Evolutionary conservation across 2,329 filamentous ascomycete genomes (phyloP).

Genomic region (Pyricularia grisea): DNA sequence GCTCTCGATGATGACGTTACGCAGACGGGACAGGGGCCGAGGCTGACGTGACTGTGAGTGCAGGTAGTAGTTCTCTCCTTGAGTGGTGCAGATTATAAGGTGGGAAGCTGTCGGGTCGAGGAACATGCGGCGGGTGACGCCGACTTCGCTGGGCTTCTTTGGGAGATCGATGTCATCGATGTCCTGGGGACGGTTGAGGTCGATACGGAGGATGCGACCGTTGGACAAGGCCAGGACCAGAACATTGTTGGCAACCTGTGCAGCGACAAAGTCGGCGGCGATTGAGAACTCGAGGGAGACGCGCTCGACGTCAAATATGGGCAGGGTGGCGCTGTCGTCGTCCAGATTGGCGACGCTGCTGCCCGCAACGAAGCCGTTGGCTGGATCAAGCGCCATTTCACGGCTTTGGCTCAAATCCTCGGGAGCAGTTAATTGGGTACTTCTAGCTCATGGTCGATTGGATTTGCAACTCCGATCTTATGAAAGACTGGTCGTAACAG

Average conservation of each 20-base stretch:
- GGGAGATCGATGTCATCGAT: constrained; percentile 98
- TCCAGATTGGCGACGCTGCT: constrained; percentile 24
- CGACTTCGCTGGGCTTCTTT: constrained; percentile 83
- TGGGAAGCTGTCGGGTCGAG: constrained; percentile 95
- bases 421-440: constrained; percentile 7
- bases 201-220: constrained; percentile 85
- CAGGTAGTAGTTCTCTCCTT: constrained; percentile 95
- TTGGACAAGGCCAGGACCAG: constrained; percentile 87
- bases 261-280: constrained; percentile 90
- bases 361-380: constrained; percentile 53
- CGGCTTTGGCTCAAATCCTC: constrained; percentile 15
- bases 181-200: constrained; percentile 85
- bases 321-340: constrained; percentile 46
- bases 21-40: constrained; percentile 69
- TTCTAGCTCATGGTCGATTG: not conserved
- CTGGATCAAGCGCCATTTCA: constrained; percentile 59
- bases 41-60: constrained; percentile 90
- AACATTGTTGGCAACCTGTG: constrained; percentile 95
- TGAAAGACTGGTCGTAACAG: not conserved
- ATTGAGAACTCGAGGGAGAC: constrained; percentile 93
- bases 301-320: constrained; percentile 89
- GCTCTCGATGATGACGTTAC: constrained; percentile 79
- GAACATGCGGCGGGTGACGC: constrained; percentile 91
- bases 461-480: not conserved
- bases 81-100: constrained; percentile 79